Percentiles rank a stretch among this genome's conserved stretches.
phyloP scores from a whole-genome alignment of 371 early-diverging fungal genomes.

The Mucor piriformis region DNA sequence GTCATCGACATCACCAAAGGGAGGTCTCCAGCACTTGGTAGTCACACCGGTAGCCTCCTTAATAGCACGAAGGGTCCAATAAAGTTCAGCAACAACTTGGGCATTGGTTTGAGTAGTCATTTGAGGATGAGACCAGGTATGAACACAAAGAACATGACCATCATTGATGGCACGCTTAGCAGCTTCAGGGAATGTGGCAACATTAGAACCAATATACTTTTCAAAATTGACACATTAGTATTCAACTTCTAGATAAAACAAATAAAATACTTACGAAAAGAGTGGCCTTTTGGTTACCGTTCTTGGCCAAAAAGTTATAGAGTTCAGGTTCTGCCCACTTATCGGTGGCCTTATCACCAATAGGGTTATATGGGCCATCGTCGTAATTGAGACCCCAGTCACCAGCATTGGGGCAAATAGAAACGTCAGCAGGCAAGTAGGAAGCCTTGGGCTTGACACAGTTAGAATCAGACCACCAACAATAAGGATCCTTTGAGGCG shows the following conservation, averaged over 20 bases:
- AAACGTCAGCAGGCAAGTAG: conserved; percentile 48
- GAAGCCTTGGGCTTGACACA: conserved; percentile 45
- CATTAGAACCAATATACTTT: conserved; percentile 53
- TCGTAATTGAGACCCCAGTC: conserved; percentile 58
- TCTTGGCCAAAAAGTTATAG: conserved; percentile 50
- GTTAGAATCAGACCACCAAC: conserved; percentile 55
- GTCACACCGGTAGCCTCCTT: conserved; percentile 59
- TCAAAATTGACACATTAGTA: neutral
- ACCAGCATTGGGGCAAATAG: conserved; percentile 46
- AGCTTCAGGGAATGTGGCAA: conserved; percentile 46
- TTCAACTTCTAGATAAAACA: conserved; percentile 1
- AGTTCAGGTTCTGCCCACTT: conserved; percentile 48
- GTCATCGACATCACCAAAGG: conserved; percentile 59
- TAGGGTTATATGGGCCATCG: conserved; percentile 50
- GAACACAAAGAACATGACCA: conserved; percentile 53
- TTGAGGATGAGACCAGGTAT: conserved; percentile 65
- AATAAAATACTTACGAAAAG: conserved; percentile 28
- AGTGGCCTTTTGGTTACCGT: conserved; percentile 37
- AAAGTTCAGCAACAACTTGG: conserved; percentile 60
- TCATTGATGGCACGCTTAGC: conserved; percentile 50
- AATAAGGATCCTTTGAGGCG: conserved; percentile 38
- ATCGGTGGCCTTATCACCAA: conserved; percentile 26
- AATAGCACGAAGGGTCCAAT: conserved; percentile 56
- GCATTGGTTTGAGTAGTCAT: conserved; percentile 59
- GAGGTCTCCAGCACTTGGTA: conserved; percentile 59